phyloP scores from a whole-genome alignment of 441 rosid genomes.

The Omphalea diandra region DNA sequence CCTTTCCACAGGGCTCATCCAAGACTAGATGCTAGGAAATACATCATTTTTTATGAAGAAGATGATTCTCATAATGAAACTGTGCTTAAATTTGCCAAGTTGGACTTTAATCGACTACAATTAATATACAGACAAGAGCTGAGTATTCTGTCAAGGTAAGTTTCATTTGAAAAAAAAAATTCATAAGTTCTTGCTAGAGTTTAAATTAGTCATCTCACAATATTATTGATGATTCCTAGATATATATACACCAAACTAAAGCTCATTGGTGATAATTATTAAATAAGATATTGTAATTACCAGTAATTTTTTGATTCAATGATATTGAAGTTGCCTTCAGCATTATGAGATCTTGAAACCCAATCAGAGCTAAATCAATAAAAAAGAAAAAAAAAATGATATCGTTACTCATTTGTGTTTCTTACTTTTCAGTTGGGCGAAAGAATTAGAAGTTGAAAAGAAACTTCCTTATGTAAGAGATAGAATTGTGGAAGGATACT shows the following conservation, averaged over 20 bases:
- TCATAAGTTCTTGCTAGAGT: too few species aligned
- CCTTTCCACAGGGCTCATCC: neutral
- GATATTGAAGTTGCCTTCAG: too few species aligned
- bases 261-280: too few species aligned
- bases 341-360: too few species aligned
- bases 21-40: neutral
- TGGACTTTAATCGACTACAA: conserved; percentile 6
- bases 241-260: too few species aligned
- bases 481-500: conserved; percentile 2
- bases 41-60: neutral
- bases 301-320: too few species aligned
- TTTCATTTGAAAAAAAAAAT: neutral
- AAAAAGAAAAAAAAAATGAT: too few species aligned
- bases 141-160: neutral
- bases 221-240: too few species aligned
- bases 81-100: conserved; percentile 7
- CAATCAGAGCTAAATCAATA: too few species aligned
- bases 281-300: too few species aligned
- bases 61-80: neutral
- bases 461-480: conserved; percentile 8
- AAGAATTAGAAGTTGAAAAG: neutral
- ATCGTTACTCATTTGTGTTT: too few species aligned
- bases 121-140: neutral
- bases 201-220: too few species aligned
- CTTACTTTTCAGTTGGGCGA: conserved; percentile 21